Evolutionary conservation across 1,284 basidiomycete genomes (phyloP).

Genomic region (Marasmius fiardii): DNA sequence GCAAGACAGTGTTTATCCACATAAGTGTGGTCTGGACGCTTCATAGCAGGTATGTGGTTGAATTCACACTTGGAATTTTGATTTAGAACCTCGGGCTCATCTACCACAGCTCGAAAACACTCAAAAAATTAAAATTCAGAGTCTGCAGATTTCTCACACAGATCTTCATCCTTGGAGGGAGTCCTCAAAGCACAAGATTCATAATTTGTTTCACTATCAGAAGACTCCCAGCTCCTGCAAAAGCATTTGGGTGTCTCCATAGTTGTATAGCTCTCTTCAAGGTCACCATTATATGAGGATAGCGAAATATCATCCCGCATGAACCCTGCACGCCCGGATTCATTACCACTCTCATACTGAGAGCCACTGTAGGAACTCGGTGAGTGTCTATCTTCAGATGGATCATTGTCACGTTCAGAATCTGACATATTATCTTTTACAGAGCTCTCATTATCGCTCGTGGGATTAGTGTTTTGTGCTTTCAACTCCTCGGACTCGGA

Average conservation of each 20-base stretch:
- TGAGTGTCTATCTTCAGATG: background rate
- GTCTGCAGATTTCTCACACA: too few species aligned
- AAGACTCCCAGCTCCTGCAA: background rate
- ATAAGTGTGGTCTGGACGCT: background rate
- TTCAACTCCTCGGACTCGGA: too few species aligned
- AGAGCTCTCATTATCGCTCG: too few species aligned
- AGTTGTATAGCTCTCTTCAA: background rate
- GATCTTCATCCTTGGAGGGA: background rate
- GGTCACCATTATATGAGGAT: background rate
- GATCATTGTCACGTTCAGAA: background rate
- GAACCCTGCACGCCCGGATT: conserved; percentile 1
- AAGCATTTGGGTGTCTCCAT: background rate
- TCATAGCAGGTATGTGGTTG: background rate
- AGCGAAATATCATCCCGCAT: conserved; percentile 9
- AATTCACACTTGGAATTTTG: background rate
- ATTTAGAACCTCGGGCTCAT: background rate
- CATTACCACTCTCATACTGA: conserved; percentile 5
- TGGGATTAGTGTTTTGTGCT: too few species aligned
- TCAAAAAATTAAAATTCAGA: conserved; percentile 5
- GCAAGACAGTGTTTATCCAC: conserved; percentile 8
- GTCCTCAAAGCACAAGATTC: background rate
- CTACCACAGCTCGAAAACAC: conserved; percentile 1
- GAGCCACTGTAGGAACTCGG: conserved; percentile 12
- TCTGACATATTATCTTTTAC: too few species aligned
- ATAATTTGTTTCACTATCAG: background rate